Conservation (phyloP, 2,329 filamentous ascomycete species). For the Xylariaceae sp. region DNA sequence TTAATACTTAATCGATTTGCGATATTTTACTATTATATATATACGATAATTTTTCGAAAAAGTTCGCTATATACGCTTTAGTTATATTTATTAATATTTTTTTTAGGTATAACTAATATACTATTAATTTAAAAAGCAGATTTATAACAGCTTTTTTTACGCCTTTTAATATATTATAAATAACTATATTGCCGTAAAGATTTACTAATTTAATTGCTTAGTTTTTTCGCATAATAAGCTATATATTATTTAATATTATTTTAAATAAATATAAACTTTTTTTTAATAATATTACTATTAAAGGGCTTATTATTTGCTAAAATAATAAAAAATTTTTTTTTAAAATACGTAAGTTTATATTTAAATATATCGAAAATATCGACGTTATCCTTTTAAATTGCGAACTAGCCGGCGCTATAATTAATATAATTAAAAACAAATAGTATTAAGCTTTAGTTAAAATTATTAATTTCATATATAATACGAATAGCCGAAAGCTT, state of each 20-base stretch:
- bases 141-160: no score
- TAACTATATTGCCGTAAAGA: no score
- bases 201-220: no score
- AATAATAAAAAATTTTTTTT: not conserved
- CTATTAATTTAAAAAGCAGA: not conserved
- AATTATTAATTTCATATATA: not conserved
- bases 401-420: not conserved
- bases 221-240: no score
- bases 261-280: not conserved
- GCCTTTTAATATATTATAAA: no score
- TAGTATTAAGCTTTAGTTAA: not conserved
- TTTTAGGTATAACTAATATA: not conserved
- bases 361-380: not conserved
- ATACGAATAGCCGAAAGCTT: not conserved
- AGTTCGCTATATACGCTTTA: not conserved
- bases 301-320: not conserved
- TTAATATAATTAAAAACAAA: not conserved
- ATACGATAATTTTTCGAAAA: no score
- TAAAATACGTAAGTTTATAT: not conserved
- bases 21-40: no score
- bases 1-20: no score
- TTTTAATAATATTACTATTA: not conserved
- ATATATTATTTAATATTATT: not conserved
- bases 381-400: not conserved
- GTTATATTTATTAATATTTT: not conserved